These are phyloP conservation scores for Ascochyta fabae DNA, from an alignment of 2,329 filamentous ascomycete species.

Conservation along the genomic window DNA sequence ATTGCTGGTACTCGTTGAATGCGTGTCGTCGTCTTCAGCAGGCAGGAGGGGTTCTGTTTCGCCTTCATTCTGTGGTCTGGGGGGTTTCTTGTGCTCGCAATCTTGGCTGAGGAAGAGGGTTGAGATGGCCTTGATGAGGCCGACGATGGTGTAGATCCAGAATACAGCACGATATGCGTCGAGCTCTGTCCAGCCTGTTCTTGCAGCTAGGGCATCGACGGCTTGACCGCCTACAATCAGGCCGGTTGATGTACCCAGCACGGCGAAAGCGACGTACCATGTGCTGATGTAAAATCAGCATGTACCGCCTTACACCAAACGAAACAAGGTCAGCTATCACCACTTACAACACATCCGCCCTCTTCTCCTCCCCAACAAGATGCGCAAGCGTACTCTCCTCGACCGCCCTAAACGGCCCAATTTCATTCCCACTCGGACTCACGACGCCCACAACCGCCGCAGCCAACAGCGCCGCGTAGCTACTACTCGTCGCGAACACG, in stretches of 20 bases:
- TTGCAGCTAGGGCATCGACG: slow-evolving; percentile 41
- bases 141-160: slow-evolving; percentile 52
- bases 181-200: slow-evolving; percentile 46
- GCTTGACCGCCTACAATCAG: slow-evolving; percentile 46
- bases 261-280: slow-evolving; percentile 51
- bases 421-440: slow-evolving; percentile 49
- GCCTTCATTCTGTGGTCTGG: not conserved
- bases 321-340: not conserved
- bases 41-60: slow-evolving; percentile 36
- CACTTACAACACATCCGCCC: slow-evolving; percentile 42
- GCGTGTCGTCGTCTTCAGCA: slow-evolving; percentile 3
- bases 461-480: slow-evolving; percentile 40
- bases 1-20: not conserved
- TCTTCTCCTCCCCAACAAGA: slow-evolving; percentile 35
- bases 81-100: slow-evolving; percentile 43
- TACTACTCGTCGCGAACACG: slow-evolving; percentile 43
- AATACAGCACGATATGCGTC: slow-evolving; percentile 52
- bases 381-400: slow-evolving; percentile 50
- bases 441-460: slow-evolving; percentile 50
- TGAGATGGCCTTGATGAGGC: slow-evolving; percentile 48
- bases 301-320: not conserved
- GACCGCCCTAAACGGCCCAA: slow-evolving; percentile 50
- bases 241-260: slow-evolving; percentile 45
- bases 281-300: slow-evolving; percentile 23
- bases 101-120: slow-evolving; percentile 47